Conservation (phyloP, 2,329 filamentous ascomycete species). For the Sphaceloma murrayae region DNA sequence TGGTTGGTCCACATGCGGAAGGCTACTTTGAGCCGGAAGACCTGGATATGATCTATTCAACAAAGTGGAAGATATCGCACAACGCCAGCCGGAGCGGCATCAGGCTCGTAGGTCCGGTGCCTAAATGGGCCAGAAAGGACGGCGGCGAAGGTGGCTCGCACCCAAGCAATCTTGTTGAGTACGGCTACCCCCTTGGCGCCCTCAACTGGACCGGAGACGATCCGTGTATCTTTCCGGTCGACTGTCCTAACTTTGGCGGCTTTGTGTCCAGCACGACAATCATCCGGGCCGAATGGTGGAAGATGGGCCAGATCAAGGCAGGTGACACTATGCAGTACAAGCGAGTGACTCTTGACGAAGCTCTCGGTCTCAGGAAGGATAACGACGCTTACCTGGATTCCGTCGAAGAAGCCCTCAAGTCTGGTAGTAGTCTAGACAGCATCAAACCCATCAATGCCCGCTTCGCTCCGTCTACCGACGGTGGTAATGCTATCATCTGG, state of each 20-base stretch:
- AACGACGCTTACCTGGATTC: conserved; percentile 38
- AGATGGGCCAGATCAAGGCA: conserved; percentile 52
- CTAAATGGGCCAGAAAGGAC: conserved; percentile 49
- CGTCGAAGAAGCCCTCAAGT: conserved; percentile 35
- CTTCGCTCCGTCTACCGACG: conserved; percentile 22
- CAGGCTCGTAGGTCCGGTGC: conserved; percentile 49
- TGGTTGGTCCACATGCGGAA: conserved; percentile 49
- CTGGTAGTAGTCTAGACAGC: conserved; percentile 26
- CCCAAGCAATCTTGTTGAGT: conserved; percentile 44
- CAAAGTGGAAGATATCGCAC: conserved; percentile 52
- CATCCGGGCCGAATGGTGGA: conserved; percentile 50
- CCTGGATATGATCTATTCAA: conserved; percentile 48
- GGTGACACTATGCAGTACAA: conserved; percentile 46
- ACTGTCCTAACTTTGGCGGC: conserved; percentile 52
- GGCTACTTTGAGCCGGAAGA: conserved; percentile 44
- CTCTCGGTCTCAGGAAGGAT: conserved; percentile 36
- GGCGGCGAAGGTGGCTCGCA: conserved; percentile 56
- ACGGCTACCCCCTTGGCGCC: conserved; percentile 50
- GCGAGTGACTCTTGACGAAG: conserved; percentile 44
- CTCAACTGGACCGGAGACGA: conserved; percentile 55
- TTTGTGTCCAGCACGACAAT: conserved; percentile 50
- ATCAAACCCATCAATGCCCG: conserved; percentile 27
- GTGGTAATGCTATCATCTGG: conserved; percentile 26
- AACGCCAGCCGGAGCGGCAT: conserved; percentile 53
- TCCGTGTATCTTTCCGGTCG: conserved; percentile 50